A percentile compares a stretch with the other conserved stretches of the same genome.
phyloP scores from a whole-genome alignment of 805 yeast genomes.

The Wickerhamiella shivajii region DNA sequence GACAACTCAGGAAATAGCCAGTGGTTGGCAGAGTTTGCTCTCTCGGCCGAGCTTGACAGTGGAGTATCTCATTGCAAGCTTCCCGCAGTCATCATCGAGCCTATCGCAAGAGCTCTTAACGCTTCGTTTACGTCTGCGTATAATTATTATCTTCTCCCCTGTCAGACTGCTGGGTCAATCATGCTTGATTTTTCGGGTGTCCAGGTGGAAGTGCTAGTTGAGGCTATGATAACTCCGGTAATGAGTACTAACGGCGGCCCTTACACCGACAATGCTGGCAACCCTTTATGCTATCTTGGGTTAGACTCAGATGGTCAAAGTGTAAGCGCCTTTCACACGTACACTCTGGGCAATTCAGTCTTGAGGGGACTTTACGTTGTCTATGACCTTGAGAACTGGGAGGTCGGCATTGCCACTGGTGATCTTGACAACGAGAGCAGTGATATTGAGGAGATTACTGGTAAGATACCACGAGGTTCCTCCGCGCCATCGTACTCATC shows the following conservation, averaged over 20 bases:
- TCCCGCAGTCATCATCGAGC: constrained; percentile 24
- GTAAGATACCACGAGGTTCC: constrained; percentile 21
- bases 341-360: constrained; percentile 50
- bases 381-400: constrained; percentile 43
- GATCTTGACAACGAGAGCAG: no score
- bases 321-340: constrained; percentile 22
- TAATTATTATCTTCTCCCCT: constrained; percentile 30
- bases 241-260: constrained; percentile 6
- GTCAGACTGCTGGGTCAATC: constrained; percentile 24
- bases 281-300: constrained; percentile 15
- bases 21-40: constrained; percentile 2
- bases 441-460: no score
- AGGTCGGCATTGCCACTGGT: constrained; percentile 46
- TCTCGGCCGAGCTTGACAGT: constrained; percentile 35
- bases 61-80: constrained; percentile 37
- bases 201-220: constrained; percentile 32
- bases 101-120: constrained; percentile 25
- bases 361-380: constrained; percentile 51
- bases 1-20: constrained; percentile 9
- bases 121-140: constrained; percentile 25
- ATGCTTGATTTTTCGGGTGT: constrained; percentile 39
- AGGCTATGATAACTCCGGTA: constrained; percentile 15
- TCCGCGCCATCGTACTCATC: constrained; percentile 16
- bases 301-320: no score
- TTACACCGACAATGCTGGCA: constrained; percentile 12